These are phyloP conservation scores for Besnoitia besnoiti DNA, from an alignment of 169 alveolate species.

Conservation along the genomic window DNA sequence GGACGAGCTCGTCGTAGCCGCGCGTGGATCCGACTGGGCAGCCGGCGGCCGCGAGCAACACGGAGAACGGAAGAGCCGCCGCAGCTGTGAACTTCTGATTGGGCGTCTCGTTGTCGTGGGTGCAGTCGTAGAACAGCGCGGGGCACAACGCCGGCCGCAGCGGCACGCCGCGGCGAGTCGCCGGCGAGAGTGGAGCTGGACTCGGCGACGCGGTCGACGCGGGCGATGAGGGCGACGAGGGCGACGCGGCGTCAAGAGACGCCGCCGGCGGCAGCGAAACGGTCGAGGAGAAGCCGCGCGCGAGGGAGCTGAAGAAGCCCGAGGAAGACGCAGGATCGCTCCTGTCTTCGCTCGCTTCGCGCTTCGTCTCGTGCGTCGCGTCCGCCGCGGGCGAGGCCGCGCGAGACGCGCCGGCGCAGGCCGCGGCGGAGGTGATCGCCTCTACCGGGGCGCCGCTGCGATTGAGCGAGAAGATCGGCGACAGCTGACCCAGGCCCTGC, in stretches of 20 bases:
- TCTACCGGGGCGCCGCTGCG: not conserved
- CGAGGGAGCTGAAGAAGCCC: slow-evolving; percentile 19
- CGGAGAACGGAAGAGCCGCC: slow-evolving; percentile 86
- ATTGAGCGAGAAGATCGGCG: not conserved
- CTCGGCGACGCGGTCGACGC: not conserved
- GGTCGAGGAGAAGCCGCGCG: too few species aligned
- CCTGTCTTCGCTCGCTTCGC: slow-evolving; percentile 1
- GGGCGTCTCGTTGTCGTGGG: slow-evolving; percentile 93
- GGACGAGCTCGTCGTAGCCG: slow-evolving; percentile 89
- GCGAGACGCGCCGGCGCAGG: not conserved
- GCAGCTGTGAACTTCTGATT: slow-evolving; percentile 76
- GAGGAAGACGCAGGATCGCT: slow-evolving; percentile 7
- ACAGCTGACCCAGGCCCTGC: slow-evolving; percentile 41
- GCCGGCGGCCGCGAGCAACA: slow-evolving; percentile 81
- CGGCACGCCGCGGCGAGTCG: slow-evolving; percentile 40
- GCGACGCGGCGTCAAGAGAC: too few species aligned
- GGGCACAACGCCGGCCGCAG: slow-evolving; percentile 46
- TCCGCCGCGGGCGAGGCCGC: not conserved
- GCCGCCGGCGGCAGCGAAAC: slow-evolving; percentile 15
- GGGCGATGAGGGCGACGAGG: not conserved
- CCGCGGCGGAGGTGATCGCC: not conserved
- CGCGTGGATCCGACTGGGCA: slow-evolving; percentile 90
- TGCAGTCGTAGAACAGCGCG: slow-evolving; percentile 88
- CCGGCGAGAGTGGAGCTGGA: not conserved
- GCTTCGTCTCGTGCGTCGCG: not conserved